These are phyloP conservation scores for Metarhizium rileyi DNA, from an alignment of 2,329 filamentous ascomycete species.

Conservation along the genomic window DNA sequence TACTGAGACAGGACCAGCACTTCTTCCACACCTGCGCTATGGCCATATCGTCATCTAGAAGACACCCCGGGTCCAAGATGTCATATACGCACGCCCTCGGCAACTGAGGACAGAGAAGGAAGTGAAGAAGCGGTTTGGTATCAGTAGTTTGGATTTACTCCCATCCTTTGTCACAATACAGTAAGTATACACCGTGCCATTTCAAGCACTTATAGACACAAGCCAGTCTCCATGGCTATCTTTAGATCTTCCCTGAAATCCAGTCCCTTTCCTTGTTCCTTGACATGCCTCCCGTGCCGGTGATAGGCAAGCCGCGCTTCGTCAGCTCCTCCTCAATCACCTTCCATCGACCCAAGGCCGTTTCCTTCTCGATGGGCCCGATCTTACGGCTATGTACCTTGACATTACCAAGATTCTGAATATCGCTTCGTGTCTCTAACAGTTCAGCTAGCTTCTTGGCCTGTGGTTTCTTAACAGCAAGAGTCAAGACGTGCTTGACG, in stretches of 20 bases:
- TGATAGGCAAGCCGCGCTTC: conserved; percentile 50
- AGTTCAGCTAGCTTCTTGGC: conserved; percentile 53
- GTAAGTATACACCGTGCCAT: conserved; percentile 1
- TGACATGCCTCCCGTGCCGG: conserved; percentile 31
- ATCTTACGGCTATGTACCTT: conserved; percentile 53
- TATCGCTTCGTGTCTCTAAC: conserved; percentile 36
- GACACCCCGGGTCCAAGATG: too few relatives aligned
- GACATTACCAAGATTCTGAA: conserved; percentile 57
- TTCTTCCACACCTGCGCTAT: too few relatives aligned
- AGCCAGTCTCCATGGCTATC: background rate
- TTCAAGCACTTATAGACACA: background rate
- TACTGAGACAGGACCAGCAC: too few relatives aligned
- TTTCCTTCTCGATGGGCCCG: conserved; percentile 63
- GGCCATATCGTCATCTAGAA: too few relatives aligned
- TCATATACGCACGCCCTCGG: too few relatives aligned
- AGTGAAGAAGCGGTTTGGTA: background rate
- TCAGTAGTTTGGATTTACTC: background rate
- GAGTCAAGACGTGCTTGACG: conserved; percentile 42
- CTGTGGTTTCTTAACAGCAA: conserved; percentile 44
- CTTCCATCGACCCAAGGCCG: conserved; percentile 67
- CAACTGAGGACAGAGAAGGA: background rate
- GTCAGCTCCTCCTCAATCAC: conserved; percentile 62
- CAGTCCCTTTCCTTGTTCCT: conserved; percentile 35
- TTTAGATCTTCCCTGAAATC: conserved; percentile 27
- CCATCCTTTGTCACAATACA: conserved; percentile 1